A percentile compares a stretch with the other conserved stretches of the same genome.
phyloP scores from a whole-genome alignment of 2,329 filamentous ascomycete species.

The Fusarium sp. region DNA sequence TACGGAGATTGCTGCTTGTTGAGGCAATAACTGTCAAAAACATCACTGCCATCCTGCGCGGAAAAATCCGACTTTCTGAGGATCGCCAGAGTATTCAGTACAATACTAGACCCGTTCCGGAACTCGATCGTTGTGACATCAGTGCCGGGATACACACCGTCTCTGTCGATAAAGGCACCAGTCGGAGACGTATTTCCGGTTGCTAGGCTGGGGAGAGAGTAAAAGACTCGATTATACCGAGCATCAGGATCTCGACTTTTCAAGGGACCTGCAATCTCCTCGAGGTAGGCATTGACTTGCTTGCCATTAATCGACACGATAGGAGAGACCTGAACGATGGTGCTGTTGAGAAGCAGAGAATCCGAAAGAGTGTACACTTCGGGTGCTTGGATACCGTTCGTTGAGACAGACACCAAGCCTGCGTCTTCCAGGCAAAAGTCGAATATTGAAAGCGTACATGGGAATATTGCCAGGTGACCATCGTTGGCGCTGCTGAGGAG shows the following conservation, averaged over 20 bases:
- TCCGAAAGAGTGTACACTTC: background rate
- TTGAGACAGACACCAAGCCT: background rate
- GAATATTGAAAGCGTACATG: background rate
- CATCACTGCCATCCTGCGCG: background rate
- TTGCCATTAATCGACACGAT: conserved; percentile 2
- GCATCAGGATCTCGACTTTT: conserved; percentile 1
- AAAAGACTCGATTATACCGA: conserved; percentile 3
- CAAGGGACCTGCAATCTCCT: background rate
- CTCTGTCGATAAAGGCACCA: background rate
- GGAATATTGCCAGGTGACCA: background rate
- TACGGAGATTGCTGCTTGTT: background rate
- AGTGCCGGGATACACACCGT: background rate
- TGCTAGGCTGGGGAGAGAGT: background rate
- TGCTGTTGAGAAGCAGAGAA: background rate
- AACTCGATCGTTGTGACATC: background rate
- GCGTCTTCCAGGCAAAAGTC: background rate
- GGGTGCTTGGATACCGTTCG: background rate
- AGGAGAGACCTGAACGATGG: background rate
- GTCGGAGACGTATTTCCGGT: background rate
- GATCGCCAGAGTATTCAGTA: background rate
- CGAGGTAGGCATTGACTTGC: background rate
- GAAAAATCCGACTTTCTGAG: background rate
- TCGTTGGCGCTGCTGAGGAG: conserved; percentile 2
- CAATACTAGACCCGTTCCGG: background rate
- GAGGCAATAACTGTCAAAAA: background rate